A percentile compares a stretch with the other conserved stretches of the same genome.
Evolutionary conservation across 257 asterid genomes (phyloP).

Genomic region (Rhazya stricta): DNA sequence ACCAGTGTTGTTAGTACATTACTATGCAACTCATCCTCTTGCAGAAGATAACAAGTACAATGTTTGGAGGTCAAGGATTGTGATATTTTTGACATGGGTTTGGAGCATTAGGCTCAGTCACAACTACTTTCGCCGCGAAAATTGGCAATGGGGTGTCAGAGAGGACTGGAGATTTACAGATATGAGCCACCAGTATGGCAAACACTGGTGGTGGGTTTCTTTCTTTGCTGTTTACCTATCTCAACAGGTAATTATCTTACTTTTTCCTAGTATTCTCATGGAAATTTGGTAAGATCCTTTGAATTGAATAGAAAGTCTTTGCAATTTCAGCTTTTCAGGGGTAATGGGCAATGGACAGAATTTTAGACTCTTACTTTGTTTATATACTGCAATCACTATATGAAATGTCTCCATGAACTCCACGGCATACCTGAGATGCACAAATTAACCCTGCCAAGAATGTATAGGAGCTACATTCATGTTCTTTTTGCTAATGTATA

Average conservation of each 20-base stretch:
- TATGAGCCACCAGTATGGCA: conserved; percentile 56
- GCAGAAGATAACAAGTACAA: conserved; percentile 27
- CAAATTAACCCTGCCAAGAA: background rate
- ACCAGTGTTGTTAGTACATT: conserved; percentile 69
- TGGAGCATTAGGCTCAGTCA: conserved; percentile 84
- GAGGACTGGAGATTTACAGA: conserved; percentile 93
- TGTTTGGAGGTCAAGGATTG: conserved; percentile 59
- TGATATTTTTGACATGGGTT: conserved; percentile 58
- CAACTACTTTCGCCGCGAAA: conserved; percentile 92
- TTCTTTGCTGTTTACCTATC: conserved; percentile 70
- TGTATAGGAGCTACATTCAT: background rate
- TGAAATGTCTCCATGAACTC: conserved; percentile 3
- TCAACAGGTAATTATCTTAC: conserved; percentile 57
- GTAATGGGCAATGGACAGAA: background rate
- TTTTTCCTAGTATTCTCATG: background rate
- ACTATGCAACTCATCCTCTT: conserved; percentile 56
- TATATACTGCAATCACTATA: background rate
- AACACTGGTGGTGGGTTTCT: conserved; percentile 92
- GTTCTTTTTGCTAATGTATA: background rate
- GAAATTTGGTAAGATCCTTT: background rate
- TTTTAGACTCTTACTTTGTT: background rate
- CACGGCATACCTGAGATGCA: background rate
- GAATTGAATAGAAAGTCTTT: background rate
- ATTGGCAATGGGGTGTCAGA: conserved; percentile 90
- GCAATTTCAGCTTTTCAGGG: background rate